Evolutionary conservation across 176 grass and related monocot genomes (phyloP).

Genomic region (Bonia amplexicaulis): DNA sequence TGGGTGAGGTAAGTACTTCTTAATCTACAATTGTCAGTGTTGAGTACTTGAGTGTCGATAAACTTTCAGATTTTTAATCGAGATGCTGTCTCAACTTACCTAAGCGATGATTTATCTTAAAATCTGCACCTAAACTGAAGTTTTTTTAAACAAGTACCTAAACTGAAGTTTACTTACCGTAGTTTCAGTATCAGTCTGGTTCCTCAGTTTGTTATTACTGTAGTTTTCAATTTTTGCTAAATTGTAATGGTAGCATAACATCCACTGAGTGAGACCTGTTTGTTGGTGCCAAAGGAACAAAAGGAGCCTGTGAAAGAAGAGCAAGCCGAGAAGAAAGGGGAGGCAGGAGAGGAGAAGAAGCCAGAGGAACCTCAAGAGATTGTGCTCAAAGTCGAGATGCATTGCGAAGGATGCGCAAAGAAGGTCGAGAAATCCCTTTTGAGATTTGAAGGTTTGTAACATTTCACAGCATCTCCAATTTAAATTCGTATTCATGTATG

Average conservation of each 20-base stretch:
- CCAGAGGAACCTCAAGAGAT: constrained; percentile 44
- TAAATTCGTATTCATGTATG: neutral
- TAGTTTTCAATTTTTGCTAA: neutral
- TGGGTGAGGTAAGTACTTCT: constrained; percentile 2
- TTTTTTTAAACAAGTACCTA: neutral
- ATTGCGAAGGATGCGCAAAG: constrained; percentile 66
- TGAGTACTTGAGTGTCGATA: neutral
- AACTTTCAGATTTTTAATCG: neutral
- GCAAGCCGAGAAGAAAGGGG: constrained; percentile 23
- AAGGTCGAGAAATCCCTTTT: constrained; percentile 52
- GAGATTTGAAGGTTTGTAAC: constrained; percentile 41
- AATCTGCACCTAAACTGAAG: neutral
- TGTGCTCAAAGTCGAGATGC: constrained; percentile 75
- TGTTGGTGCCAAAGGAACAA: constrained; percentile 26
- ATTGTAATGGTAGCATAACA: neutral
- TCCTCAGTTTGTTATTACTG: neutral
- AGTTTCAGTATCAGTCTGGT: neutral
- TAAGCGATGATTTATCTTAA: neutral
- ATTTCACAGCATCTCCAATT: neutral
- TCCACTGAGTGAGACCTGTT: neutral
- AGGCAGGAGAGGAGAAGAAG: constrained; percentile 21
- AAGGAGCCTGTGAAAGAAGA: constrained; percentile 39
- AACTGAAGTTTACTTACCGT: neutral
- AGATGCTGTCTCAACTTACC: neutral
- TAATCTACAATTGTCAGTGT: neutral